Conservation (phyloP, 2,329 filamentous ascomycete genomes). For the Aspergillus bombycis region DNA sequence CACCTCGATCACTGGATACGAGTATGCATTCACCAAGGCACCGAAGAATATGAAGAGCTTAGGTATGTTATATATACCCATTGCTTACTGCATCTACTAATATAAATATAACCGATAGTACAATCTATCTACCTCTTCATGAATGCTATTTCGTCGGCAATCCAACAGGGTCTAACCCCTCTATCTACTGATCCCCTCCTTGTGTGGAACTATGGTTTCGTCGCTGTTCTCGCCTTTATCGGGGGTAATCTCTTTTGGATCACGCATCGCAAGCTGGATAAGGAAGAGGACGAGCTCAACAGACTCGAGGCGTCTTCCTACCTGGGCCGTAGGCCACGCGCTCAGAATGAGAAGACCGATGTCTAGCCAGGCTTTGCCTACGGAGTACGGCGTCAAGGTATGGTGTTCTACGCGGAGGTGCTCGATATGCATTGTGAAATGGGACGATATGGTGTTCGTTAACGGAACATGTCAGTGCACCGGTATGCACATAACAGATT, state of each 20-base stretch:
- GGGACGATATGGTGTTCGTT: background rate
- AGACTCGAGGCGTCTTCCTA: conserved; percentile 28
- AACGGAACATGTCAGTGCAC: background rate
- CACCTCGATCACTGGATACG: conserved; percentile 63
- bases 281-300: conserved; percentile 70
- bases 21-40: conserved; percentile 76
- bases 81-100: conserved; percentile 25
- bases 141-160: conserved; percentile 67
- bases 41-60: conserved; percentile 78
- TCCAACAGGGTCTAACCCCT: conserved; percentile 68
- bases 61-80: conserved; percentile 46
- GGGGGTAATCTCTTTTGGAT: conserved; percentile 70
- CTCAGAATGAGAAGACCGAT: conserved; percentile 10
- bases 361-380: background rate
- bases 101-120: conserved; percentile 43
- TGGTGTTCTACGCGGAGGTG: background rate
- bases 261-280: conserved; percentile 65
- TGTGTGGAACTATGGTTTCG: conserved; percentile 72
- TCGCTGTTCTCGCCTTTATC: conserved; percentile 64
- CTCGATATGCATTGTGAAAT: background rate
- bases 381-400: background rate
- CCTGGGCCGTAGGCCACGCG: conserved; percentile 16
- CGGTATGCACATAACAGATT: background rate
- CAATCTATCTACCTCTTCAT: conserved; percentile 69
- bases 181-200: conserved; percentile 67